A percentile compares a stretch with the other conserved stretches of the same genome.
Conservation (phyloP, 1,284 basidiomycete genomes). For the Takashimella tepidaria region DNA sequence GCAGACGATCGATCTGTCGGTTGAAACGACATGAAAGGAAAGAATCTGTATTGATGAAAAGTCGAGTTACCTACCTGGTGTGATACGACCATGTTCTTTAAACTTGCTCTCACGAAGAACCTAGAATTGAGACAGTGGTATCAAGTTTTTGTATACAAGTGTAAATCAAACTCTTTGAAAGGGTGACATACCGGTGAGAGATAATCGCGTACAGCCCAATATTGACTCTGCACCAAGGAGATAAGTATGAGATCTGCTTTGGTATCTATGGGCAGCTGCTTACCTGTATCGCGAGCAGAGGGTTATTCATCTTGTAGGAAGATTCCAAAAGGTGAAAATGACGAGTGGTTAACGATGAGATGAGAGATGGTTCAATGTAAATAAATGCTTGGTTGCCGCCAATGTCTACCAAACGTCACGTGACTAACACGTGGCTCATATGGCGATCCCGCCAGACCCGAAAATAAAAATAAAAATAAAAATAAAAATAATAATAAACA, state of each 20-base stretch:
- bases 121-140: too few species aligned
- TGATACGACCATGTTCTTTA: constrained; percentile 96
- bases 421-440: too few species aligned
- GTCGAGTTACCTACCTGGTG: constrained; percentile 64
- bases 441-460: too few species aligned
- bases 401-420: too few species aligned
- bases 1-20: not conserved
- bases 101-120: constrained; percentile 97
- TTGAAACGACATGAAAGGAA: not conserved
- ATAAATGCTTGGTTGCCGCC: too few species aligned
- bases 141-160: too few species aligned
- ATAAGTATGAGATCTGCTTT: not conserved
- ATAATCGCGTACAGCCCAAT: constrained; percentile 93
- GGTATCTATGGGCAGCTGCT: not conserved
- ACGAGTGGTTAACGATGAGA: too few species aligned
- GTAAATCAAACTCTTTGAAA: too few species aligned
- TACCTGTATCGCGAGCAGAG: constrained; percentile 48
- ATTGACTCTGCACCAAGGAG: constrained; percentile 61
- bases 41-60: constrained; percentile 6
- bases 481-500: too few species aligned
- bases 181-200: constrained; percentile 70
- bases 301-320: constrained; percentile 45
- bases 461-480: too few species aligned
- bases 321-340: too few species aligned
- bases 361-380: too few species aligned